Evolutionary conservation across 2,329 filamentous ascomycete species (phyloP), one percentile per base, ranked within the genome.

Genomic region (Cladobotryum mycophilum): DNA sequence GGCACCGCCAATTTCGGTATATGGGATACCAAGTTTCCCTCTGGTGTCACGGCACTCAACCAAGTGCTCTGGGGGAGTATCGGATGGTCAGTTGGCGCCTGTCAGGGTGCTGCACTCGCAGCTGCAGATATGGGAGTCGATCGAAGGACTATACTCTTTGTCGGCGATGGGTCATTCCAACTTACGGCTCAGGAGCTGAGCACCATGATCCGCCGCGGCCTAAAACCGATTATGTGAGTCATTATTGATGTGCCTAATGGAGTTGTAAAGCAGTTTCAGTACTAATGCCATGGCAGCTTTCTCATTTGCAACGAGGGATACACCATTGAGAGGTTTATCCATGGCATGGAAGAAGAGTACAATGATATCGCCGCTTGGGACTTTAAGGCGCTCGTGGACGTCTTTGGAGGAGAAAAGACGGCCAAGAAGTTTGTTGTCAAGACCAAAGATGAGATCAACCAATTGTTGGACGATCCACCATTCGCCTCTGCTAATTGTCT

Each of bases 1-100:
- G 90, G 89, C 37, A 96, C 90, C 0, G 76, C 89, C 52, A 92
- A 90, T 70, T 92, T 95, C 65, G 90, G 90, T 50, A 88, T 93
- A 60, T 89, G 87, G 81, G 88, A 91, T 52, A 91, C 89, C 4
- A 80, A 80, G 40, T 93, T 95, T 71, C 89, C 89, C 0, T 65
- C 74, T 3, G 77, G 79, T n/a, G 86, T 91, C n/a, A 88, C 80
- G 7, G 87, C 86, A 15, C 81, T 95, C 61, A 89, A 81, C 47
- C 89, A 93, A 64, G 85, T 88, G 2, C 80, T 93, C 12, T 70
- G 89, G 88, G 65, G 88, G 70, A 80, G 76, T 57, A 82, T 82
- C 52, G 79, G 79, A 18, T 82, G 78, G 78, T 78, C 79, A 4
- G 76, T 81, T 15, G 78, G 78, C 52, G 79, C 79, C 17, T 73